A percentile compares a stretch with the other conserved stretches of the same genome.
Conservation (phyloP, 192 early-diverging fungal species). For the Paraglomus brasilianum region DNA sequence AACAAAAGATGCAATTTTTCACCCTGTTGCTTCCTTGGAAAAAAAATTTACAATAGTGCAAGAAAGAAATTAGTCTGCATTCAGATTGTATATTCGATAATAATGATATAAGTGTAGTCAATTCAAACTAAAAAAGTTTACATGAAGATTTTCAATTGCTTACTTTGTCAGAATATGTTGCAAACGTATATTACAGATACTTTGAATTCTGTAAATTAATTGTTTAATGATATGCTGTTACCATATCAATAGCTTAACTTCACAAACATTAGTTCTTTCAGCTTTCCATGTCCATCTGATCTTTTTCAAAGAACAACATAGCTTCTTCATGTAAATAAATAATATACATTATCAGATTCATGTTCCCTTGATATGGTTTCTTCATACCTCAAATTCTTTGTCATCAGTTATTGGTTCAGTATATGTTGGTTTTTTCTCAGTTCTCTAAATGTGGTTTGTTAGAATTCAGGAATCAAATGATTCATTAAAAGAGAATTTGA, state of each 20-base stretch:
- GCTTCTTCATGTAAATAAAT: conserved; percentile 30
- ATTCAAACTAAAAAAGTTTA: too few relatives aligned
- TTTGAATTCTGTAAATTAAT: conserved; percentile 29
- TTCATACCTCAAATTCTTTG: conserved; percentile 30
- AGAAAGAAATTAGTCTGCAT: too few relatives aligned
- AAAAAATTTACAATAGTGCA: too few relatives aligned
- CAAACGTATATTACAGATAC: too few relatives aligned
- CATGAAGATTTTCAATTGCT: too few relatives aligned
- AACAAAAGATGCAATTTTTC: too few relatives aligned
- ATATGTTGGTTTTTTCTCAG: conserved; percentile 26
- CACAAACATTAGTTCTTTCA: conserved; percentile 25
- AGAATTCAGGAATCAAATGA: conserved; percentile 28
- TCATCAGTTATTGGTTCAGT: conserved; percentile 29
- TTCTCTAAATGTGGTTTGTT: conserved; percentile 30
- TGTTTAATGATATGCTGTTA: conserved; percentile 27
- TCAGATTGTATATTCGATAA: too few relatives aligned
- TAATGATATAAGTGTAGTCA: too few relatives aligned
- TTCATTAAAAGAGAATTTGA: conserved; percentile 30
- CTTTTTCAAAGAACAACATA: conserved; percentile 30
- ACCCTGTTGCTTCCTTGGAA: too few relatives aligned
- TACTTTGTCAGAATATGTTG: too few relatives aligned
- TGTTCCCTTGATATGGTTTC: conserved; percentile 23
- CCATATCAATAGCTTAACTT: conserved; percentile 30
- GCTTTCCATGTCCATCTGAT: conserved; percentile 21
- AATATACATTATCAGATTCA: conserved; percentile 31